Percentiles rank a stretch among this genome's conserved stretches.
phyloP scores from a whole-genome alignment of 306 rosid species.

The Prunus fruticosa region DNA sequence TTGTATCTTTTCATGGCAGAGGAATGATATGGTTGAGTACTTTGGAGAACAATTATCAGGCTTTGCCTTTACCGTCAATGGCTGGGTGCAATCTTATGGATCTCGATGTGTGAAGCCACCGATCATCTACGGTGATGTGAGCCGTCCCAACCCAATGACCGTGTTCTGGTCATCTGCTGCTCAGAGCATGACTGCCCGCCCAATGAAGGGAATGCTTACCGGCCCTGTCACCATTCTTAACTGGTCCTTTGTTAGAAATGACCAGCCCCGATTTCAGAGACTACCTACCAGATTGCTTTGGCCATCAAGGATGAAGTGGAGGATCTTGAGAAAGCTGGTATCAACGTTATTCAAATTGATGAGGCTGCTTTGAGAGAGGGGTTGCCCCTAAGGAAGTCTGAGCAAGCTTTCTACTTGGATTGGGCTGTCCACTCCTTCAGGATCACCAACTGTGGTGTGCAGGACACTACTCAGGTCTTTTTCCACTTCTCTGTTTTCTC shows the following conservation, averaged over 20 bases:
- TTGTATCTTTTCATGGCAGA: slow-evolving; percentile 45
- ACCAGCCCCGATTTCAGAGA: slow-evolving; percentile 89
- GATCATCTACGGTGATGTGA: slow-evolving; percentile 91
- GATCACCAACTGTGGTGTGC: slow-evolving; percentile 74
- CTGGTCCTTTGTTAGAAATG: slow-evolving; percentile 91
- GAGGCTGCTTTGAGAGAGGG: slow-evolving; percentile 97
- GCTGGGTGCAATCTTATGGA: slow-evolving; percentile 97
- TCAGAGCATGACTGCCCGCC: slow-evolving; percentile 53
- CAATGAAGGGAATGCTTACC: slow-evolving; percentile 99
- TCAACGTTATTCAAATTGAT: slow-evolving; percentile 79
- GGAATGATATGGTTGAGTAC: slow-evolving; percentile 96
- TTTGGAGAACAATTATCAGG: slow-evolving; percentile 84
- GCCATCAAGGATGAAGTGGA: slow-evolving; percentile 93
- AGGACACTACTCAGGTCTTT: slow-evolving; percentile 77
- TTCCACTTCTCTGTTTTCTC: neutral
- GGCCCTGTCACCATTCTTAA: slow-evolving; percentile 96
- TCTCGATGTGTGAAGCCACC: slow-evolving; percentile 98
- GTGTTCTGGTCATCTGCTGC: slow-evolving; percentile 49
- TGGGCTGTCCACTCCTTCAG: slow-evolving; percentile 98
- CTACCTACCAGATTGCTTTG: slow-evolving; percentile 86
- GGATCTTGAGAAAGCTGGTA: slow-evolving; percentile 82
- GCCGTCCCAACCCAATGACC: slow-evolving; percentile 94
- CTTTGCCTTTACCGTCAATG: slow-evolving; percentile 82
- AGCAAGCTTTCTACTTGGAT: slow-evolving; percentile 78
- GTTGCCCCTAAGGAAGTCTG: slow-evolving; percentile 81